These are phyloP conservation scores for Leccinum subtestaceum DNA, from an alignment of 768 basidiomycete species.

Conservation along the genomic window DNA sequence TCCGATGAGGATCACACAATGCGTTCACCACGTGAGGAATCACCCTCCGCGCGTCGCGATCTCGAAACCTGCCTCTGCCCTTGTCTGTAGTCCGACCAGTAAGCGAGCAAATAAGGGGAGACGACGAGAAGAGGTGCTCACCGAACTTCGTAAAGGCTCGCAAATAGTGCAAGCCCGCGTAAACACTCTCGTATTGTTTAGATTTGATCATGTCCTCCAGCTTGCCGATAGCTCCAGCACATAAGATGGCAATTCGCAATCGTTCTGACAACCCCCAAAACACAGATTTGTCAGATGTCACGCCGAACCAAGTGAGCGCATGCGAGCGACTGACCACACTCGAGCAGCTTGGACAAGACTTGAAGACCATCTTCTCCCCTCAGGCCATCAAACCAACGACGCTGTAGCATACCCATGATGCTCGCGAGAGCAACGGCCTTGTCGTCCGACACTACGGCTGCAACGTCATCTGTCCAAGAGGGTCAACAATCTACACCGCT, in stretches of 20 bases:
- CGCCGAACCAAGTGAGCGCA: neutral
- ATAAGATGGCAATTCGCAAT: conserved; percentile 16
- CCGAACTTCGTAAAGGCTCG: conserved; percentile 20
- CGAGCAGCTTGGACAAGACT: conserved; percentile 19
- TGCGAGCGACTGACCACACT: conserved; percentile 20
- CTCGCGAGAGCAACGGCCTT: conserved; percentile 1
- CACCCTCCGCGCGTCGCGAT: neutral
- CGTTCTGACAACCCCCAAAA: conserved; percentile 7
- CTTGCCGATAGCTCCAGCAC: conserved; percentile 10
- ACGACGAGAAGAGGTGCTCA: neutral
- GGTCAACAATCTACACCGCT: neutral
- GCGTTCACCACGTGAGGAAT: no score
- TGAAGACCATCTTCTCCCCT: conserved; percentile 26
- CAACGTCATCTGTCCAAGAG: conserved; percentile 16
- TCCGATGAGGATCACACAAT: no score
- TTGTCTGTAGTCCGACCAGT: conserved; percentile 2
- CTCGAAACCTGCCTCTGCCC: neutral
- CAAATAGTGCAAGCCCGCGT: conserved; percentile 25
- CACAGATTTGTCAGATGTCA: neutral
- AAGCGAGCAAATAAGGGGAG: neutral
- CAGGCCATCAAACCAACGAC: conserved; percentile 29
- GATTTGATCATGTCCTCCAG: conserved; percentile 17
- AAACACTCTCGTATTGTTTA: conserved; percentile 3
- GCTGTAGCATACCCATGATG: conserved; percentile 23
- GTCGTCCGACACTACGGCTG: conserved; percentile 4